phyloP scores from a whole-genome alignment of 192 early-diverging fungal species.

The Piromyces finnis region DNA sequence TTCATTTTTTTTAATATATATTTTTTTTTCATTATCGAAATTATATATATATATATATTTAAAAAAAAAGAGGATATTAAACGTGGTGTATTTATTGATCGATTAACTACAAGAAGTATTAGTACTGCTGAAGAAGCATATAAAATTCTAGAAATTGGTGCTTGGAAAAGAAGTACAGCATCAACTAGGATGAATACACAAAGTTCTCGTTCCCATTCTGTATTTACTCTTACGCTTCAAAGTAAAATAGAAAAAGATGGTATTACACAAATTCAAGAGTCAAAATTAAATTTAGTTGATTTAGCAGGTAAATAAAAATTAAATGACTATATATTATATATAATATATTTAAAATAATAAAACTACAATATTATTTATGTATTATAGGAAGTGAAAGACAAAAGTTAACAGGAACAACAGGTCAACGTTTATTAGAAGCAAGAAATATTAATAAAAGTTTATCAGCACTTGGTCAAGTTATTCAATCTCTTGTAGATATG shows the following conservation, averaged over 20 bases:
- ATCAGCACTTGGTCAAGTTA: constrained; percentile 60
- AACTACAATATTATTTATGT: too few species aligned
- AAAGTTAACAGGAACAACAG: constrained; percentile 39
- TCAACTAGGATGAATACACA: not conserved
- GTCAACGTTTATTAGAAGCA: constrained; percentile 54
- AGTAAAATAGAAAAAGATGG: not conserved
- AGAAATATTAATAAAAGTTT: constrained; percentile 69
- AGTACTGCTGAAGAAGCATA: constrained; percentile 7
- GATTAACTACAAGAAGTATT: constrained; percentile 13
- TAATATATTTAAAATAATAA: too few species aligned
- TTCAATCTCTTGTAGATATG: constrained; percentile 58
- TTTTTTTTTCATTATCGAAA: not conserved
- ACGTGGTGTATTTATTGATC: constrained; percentile 19
- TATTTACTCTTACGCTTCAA: not conserved
- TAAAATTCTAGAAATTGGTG: constrained; percentile 14
- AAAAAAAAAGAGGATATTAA: constrained; percentile 1
- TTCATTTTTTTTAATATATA: not conserved
- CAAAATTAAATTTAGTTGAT: not conserved
- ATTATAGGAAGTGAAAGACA: constrained; percentile 33
- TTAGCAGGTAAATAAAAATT: constrained; percentile 4
- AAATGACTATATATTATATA: too few species aligned
- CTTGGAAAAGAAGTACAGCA: not conserved
- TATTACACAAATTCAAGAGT: not conserved
- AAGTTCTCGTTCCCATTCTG: not conserved
- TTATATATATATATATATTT: not conserved